phyloP scores from a whole-genome alignment of 495 filamentous ascomycete genomes.

The Elasticomyces elasticus region DNA sequence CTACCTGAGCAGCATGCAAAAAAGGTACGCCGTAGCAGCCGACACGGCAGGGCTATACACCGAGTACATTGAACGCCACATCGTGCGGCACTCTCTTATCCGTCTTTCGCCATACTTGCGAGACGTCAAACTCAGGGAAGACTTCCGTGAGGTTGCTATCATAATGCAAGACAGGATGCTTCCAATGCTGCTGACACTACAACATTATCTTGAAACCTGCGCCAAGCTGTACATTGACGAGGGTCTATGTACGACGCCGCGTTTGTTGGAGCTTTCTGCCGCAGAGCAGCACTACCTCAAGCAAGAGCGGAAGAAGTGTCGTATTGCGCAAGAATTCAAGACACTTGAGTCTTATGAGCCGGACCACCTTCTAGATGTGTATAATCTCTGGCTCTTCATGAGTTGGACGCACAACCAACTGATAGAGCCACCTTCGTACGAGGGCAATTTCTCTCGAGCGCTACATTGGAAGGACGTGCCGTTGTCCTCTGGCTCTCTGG shows the following conservation, averaged over 20 bases:
- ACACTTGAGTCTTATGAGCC: background rate
- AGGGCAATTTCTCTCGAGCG: background rate
- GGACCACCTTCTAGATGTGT: background rate
- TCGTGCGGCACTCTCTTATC: slow-evolving; percentile 1
- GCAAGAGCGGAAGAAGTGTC: too few relatives aligned
- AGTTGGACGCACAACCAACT: background rate
- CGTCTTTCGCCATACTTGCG: background rate
- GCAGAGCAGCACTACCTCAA: background rate
- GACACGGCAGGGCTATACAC: background rate
- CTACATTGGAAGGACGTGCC: background rate
- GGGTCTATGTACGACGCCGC: background rate
- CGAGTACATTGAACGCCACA: slow-evolving; percentile 4
- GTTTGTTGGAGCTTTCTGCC: background rate
- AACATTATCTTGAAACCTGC: slow-evolving; percentile 6
- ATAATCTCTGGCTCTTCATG: slow-evolving; percentile 9
- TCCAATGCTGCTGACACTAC: slow-evolving; percentile 4
- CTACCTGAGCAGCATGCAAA: background rate
- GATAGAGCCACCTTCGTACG: slow-evolving; percentile 2
- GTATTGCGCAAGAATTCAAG: background rate
- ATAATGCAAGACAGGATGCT: background rate
- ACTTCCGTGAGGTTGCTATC: background rate
- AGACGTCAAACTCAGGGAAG: background rate
- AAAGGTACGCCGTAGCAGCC: background rate
- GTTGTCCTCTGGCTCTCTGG: background rate
- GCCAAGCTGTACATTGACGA: background rate